Base-by-base conservation (phyloP, 805 yeast genomes). In the Naumovozyma baii region DNA sequence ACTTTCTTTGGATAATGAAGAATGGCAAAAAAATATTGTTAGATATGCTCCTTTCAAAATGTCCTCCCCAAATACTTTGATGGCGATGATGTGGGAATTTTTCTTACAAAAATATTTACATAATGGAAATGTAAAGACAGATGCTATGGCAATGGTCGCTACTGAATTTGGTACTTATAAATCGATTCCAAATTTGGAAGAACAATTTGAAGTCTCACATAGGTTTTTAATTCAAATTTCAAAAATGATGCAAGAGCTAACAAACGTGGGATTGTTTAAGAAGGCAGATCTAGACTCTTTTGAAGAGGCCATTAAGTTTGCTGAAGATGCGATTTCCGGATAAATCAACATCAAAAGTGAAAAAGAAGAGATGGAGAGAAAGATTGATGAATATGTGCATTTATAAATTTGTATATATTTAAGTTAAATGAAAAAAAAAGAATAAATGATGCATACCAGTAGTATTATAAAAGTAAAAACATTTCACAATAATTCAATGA, bases 1-100 rank as follows among this genome's bases (percentile, higher is more conserved):
- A 52, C 51, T 69, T 8, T 57, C 63, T 1, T 63, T 63, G 39
- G 54, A 64, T 3, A 73, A 70, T 46, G 45, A 53, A 14, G 70
- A 73, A 2, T 86, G 95, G 95, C 51, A 48, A 36, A 62, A 68
- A 36, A 45, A 62, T 5, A 59, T 86, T 33, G 73, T 75, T 2
- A 50, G 62, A 10, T 68, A 72, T 43, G 51, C 81, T 37, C 95
- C 95, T 9, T 84, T 83, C 52, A 71, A 67, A 42, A 57, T 55
- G 19, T 64, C 66, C 32, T 57, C 75, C 25, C 80, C 83, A 43
- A 80, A 70, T 51, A 76, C 85, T 1, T 63, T 82, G 12, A 56
- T 78, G 50, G 90, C 64, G 8, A 59, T 60, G 63, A 57, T 60
- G 52, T 55, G 59, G 55, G 59, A 54, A 40, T 59, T 59, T 34